Percentiles rank a stretch among this genome's conserved stretches.
phyloP scores from a whole-genome alignment of 257 asterid species.

The Solanum microdontum region DNA sequence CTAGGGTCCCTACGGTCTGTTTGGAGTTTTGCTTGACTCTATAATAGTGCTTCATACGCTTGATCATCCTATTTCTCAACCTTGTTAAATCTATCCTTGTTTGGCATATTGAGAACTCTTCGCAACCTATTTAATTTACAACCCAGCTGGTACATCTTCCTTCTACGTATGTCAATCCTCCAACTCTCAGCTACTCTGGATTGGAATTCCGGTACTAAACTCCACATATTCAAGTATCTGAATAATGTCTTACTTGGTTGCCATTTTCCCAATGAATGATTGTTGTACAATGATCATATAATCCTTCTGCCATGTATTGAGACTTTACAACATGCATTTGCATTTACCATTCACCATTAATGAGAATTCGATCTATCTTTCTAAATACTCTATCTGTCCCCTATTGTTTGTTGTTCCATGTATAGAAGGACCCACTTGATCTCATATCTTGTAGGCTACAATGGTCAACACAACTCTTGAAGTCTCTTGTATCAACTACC shows the following conservation, averaged over 20 bases:
- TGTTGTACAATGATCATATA: background rate
- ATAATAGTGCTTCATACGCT: no score
- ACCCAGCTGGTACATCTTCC: background rate
- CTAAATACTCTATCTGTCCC: background rate
- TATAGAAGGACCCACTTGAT: background rate
- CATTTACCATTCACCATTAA: background rate
- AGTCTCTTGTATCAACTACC: background rate
- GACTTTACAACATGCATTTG: background rate
- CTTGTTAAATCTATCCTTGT: no score
- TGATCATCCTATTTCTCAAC: background rate
- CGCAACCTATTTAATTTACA: no score
- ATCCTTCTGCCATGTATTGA: background rate
- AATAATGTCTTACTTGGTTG: background rate
- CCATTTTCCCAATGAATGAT: background rate
- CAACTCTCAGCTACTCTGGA: background rate
- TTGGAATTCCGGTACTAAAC: background rate
- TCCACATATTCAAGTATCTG: no score
- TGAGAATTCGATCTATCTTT: background rate
- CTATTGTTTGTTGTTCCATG: background rate
- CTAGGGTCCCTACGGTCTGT: background rate
- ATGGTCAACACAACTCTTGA: background rate
- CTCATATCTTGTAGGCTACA: background rate
- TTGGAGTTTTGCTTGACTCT: background rate
- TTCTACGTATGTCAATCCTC: background rate
- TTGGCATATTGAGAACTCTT: background rate